These are phyloP conservation scores for Podospora pseudocomata DNA, from an alignment of 495 filamentous ascomycete species.

Conservation along the genomic window DNA sequence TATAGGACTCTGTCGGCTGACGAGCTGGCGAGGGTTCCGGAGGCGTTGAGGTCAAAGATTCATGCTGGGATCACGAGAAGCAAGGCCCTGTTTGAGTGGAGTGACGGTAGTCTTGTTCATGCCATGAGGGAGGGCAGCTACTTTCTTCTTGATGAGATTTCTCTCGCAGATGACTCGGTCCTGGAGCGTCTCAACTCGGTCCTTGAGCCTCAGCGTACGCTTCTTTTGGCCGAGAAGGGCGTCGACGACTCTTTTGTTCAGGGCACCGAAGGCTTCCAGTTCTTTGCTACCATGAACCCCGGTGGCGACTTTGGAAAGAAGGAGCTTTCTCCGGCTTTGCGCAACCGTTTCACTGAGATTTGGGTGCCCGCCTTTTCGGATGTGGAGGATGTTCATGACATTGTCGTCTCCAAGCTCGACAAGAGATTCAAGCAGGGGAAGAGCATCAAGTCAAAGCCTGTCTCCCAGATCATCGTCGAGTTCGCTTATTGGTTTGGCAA, in stretches of 20 bases:
- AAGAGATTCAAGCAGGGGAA: conserved; percentile 30
- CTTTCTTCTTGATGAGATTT: conserved; percentile 97
- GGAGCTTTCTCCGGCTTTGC: conserved; percentile 89
- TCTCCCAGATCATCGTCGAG: conserved; percentile 65
- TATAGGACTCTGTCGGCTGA: conserved; percentile 35
- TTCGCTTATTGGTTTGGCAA: conserved; percentile 92
- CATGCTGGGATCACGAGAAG: conserved; percentile 55
- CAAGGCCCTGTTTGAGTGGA: conserved; percentile 93
- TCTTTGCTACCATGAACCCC: conserved; percentile 98
- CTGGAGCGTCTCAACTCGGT: conserved; percentile 96
- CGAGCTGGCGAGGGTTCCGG: conserved; percentile 39
- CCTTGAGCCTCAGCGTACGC: conserved; percentile 80
- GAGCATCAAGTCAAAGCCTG: conserved; percentile 28
- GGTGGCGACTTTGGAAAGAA: conserved; percentile 97
- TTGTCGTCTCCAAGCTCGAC: conserved; percentile 70
- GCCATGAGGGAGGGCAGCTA: conserved; percentile 87
- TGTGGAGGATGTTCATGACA: conserved; percentile 78
- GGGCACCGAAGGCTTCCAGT: conserved; percentile 83
- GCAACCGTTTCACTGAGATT: conserved; percentile 97
- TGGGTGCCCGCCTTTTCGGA: conserved; percentile 89
- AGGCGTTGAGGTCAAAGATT: conserved; percentile 54
- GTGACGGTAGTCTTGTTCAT: conserved; percentile 88
- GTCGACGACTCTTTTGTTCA: conserved; percentile 71
- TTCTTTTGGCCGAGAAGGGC: conserved; percentile 92
- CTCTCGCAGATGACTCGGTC: conserved; percentile 95